Evolutionary conservation across 139 green algal genomes (phyloP).

Genomic region (Chlorella vulgaris): DNA sequence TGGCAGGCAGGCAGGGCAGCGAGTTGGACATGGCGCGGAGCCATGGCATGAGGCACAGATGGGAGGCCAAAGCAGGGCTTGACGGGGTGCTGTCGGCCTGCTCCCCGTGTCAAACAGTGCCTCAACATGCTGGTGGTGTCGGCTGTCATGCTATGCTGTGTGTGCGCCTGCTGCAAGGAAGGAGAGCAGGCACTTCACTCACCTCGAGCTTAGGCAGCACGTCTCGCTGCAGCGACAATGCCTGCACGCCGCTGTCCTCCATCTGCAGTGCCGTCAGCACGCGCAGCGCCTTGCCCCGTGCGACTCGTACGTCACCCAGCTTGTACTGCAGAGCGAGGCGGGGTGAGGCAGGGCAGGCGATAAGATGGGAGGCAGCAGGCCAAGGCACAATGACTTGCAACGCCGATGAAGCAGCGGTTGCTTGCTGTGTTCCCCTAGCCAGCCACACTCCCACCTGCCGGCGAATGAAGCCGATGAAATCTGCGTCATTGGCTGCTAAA

Average conservation of each 20-base stretch:
- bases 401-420: too few species aligned
- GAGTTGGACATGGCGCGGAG: not conserved
- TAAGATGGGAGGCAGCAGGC: too few species aligned
- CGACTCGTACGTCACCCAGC: slow-evolving; percentile 25
- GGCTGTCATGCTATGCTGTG: too few species aligned
- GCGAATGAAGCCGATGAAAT: not conserved
- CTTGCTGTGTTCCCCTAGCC: too few species aligned
- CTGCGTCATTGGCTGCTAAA: not conserved
- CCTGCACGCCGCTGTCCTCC: not conserved
- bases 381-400: too few species aligned
- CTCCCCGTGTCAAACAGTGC: too few species aligned
- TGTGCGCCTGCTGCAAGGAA: too few species aligned
- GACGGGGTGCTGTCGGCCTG: too few species aligned
- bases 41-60: too few species aligned
- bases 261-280: slow-evolving; percentile 3
- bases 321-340: slow-evolving; percentile 4
- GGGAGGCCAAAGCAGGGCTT: too few species aligned
- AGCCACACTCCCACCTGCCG: not conserved
- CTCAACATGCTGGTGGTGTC: too few species aligned
- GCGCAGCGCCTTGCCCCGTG: not conserved
- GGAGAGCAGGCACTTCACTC: too few species aligned
- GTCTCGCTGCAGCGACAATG: slow-evolving; percentile 25
- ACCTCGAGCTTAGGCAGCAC: slow-evolving; percentile 44
- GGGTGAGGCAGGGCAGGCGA: not conserved
- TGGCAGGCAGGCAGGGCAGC: not conserved